Percentiles rank a stretch among this genome's conserved stretches.
Conservation (phyloP, 306 rosid genomes). For the Dalbergia cochinchinensis region DNA sequence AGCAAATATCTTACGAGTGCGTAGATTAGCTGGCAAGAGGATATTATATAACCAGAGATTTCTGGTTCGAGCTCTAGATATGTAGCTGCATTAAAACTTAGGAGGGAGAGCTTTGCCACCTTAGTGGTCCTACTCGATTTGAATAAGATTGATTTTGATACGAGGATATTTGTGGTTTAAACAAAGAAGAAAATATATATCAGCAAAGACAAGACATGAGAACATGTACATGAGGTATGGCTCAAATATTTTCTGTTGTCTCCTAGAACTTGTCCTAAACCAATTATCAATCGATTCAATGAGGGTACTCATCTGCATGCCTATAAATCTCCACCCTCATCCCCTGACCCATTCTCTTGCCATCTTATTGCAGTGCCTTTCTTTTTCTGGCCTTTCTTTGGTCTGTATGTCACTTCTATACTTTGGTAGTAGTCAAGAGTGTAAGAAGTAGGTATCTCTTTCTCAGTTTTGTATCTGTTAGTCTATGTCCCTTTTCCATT, state of each 20-base stretch:
- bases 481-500: conserved; percentile 20
- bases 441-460: conserved; percentile 49
- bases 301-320: conserved; percentile 22
- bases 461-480: background rate
- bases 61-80: no score
- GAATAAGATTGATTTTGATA: no score
- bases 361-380: conserved; percentile 34
- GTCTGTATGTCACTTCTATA: conserved; percentile 40
- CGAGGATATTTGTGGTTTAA: no score
- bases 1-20: no score
- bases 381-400: conserved; percentile 15
- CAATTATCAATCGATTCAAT: conserved; percentile 40
- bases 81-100: no score
- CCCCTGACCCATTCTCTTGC: conserved; percentile 35
- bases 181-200: background rate
- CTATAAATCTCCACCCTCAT: conserved; percentile 32
- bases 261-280: conserved; percentile 25
- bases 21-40: no score
- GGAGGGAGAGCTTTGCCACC: no score
- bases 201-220: conserved; percentile 9
- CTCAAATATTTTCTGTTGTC: conserved; percentile 37
- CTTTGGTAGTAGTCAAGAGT: conserved; percentile 39
- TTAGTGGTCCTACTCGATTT: no score
- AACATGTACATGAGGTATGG: conserved; percentile 16
- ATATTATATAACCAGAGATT: no score